These are phyloP conservation scores for Paramyrothecium roridum DNA, from an alignment of 2,329 filamentous ascomycete genomes.

Conservation along the genomic window DNA sequence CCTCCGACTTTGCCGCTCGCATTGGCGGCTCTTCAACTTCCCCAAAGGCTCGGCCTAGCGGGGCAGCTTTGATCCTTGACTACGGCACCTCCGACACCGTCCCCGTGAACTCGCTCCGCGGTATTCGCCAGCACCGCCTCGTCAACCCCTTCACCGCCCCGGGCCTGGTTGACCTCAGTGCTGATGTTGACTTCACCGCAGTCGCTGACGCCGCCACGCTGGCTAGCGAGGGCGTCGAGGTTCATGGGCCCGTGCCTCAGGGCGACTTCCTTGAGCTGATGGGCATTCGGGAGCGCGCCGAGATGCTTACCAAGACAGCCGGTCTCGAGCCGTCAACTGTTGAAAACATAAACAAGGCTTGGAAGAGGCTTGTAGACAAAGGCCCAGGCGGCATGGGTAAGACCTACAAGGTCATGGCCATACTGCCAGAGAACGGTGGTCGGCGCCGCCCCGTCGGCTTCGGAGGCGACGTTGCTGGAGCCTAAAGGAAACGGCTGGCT, in stretches of 20 bases:
- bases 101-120: constrained; percentile 84
- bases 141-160: constrained; percentile 79
- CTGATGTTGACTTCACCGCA: constrained; percentile 89
- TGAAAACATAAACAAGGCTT: constrained; percentile 66
- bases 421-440: constrained; percentile 77
- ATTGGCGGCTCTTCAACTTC: constrained; percentile 67
- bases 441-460: constrained; percentile 83
- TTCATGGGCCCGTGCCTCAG: constrained; percentile 89
- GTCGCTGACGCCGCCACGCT: constrained; percentile 77
- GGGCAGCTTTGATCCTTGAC: constrained; percentile 92
- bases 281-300: constrained; percentile 78
- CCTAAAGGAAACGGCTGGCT: neutral
- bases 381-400: constrained; percentile 87
- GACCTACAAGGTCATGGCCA: constrained; percentile 89
- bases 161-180: constrained; percentile 82
- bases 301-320: constrained; percentile 55
- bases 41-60: constrained; percentile 63
- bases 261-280: constrained; percentile 73
- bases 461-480: constrained; percentile 61
- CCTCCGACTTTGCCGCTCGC: constrained; percentile 74
- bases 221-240: constrained; percentile 77
- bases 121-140: constrained; percentile 73
- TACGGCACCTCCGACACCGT: constrained; percentile 80
- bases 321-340: constrained; percentile 41
- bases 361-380: constrained; percentile 79